phyloP scores from a whole-genome alignment of 805 yeast species.

The Dipodascopsis uninucleata region DNA sequence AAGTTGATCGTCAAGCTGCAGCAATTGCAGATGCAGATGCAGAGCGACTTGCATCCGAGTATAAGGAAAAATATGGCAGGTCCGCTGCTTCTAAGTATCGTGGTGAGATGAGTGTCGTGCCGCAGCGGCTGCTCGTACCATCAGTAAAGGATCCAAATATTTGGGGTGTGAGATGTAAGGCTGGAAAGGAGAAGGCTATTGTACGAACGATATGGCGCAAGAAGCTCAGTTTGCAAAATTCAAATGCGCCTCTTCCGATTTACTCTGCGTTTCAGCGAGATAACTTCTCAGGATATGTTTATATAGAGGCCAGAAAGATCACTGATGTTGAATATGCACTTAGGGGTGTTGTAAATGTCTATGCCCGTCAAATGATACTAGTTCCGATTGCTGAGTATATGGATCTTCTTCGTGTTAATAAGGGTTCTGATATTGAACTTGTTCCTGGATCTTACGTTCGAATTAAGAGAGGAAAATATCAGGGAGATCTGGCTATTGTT shows the following conservation, averaged over 20 bases:
- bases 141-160: conserved; percentile 94
- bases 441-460: conserved; percentile 92
- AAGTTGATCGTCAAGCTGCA: conserved; percentile 81
- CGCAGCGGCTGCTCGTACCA: conserved; percentile 89
- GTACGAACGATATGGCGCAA: conserved; percentile 82
- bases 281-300: conserved; percentile 84
- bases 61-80: conserved; percentile 88
- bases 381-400: conserved; percentile 97
- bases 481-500: conserved; percentile 88
- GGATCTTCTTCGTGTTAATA: conserved; percentile 82
- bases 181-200: conserved; percentile 87
- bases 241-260: conserved; percentile 76
- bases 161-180: conserved; percentile 92
- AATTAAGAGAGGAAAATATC: conserved; percentile 83
- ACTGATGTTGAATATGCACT: conserved; percentile 88
- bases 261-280: conserved; percentile 92
- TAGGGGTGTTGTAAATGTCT: conserved; percentile 85
- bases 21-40: conserved; percentile 92
- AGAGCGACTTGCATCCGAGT: conserved; percentile 84
- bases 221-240: conserved; percentile 70
- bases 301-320: conserved; percentile 89
- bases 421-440: conserved; percentile 79
- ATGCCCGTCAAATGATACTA: conserved; percentile 64
- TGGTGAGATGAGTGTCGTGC: conserved; percentile 81
- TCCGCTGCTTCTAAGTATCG: conserved; percentile 74